Base-by-base conservation (phyloP, 73 alveolate genomes). In the Paramecium sonneborni region DNA sequence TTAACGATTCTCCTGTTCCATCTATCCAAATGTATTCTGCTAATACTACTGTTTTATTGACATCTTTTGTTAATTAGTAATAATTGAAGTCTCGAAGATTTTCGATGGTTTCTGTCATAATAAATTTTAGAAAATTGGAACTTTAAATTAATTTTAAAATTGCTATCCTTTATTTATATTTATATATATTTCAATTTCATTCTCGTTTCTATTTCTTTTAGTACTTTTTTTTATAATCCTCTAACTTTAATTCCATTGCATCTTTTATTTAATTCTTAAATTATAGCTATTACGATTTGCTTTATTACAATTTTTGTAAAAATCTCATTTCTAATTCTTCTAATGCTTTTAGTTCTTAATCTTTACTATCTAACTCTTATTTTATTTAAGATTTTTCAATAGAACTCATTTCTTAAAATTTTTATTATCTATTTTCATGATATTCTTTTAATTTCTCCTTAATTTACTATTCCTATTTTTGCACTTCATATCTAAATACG, bases 11-110 rank as follows among this genome's bases (percentile, higher is more conserved):
- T 6, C 96, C 97, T 15, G 97, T 72, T 43, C 99, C 98, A 82
- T 96, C 99, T 20, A 96, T 93, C 97, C 98, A 96, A 58, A 96
- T 86, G 92, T 96, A 96, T 76, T 96, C 99, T 18, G 95, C 97
- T 38, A 86, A 57, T 5, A 74, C 84, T 12, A 46, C 23, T 46
- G 23, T 46, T 1, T 46, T 46, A 46, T 46, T 46, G 57, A 46
- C 24, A 46, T 18, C 57, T 46, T 46, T 46, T 12, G 57, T 14
- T 3, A 46, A 21, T 46, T 46, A 46, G 57, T 46, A 46, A 46
- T 86, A 86, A 55, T 86, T 86, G 85, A 86, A 86, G 26, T 86
- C 84, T 57, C 93, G 62, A 11, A 86, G 57, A 57, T 86, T 55
- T 34, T 70, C 86, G 11, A 70, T 18, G 11, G 46, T 26, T 38